phyloP scores from a whole-genome alignment of 164 flowering plant genomes.

The Litsea cubeba region DNA sequence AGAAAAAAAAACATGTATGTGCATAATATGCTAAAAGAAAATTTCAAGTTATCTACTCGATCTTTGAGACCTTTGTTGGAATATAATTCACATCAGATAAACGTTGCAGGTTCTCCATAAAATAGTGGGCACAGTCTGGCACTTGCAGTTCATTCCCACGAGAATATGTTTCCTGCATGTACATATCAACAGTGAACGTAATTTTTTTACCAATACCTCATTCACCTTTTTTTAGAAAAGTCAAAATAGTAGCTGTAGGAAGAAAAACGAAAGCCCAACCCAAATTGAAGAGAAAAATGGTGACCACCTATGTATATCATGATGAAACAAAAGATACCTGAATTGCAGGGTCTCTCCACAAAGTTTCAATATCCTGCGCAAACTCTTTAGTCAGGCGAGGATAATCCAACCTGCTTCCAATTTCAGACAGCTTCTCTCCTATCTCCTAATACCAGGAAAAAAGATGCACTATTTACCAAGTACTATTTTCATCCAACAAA shows the following conservation, averaged over 20 bases:
- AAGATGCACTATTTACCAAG: conserved; percentile 3
- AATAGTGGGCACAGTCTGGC: conserved; percentile 87
- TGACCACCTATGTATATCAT: background rate
- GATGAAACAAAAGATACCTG: conserved; percentile 47
- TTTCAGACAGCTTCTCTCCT: conserved; percentile 85
- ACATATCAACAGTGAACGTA: background rate
- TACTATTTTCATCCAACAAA: conserved; percentile 2
- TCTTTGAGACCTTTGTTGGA: conserved; percentile 75
- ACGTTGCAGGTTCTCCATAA: conserved; percentile 86
- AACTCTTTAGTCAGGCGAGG: conserved; percentile 76
- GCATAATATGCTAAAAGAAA: background rate
- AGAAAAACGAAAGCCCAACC: background rate
- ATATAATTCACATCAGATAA: conserved; percentile 69
- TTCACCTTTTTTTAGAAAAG: no score
- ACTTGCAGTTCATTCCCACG: conserved; percentile 92
- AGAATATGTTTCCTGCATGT: conserved; percentile 67
- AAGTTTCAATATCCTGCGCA: conserved; percentile 69
- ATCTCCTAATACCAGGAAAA: conserved; percentile 42
- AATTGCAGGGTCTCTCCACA: conserved; percentile 91
- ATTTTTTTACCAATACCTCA: no score
- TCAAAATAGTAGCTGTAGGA: background rate
- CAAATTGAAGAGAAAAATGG: background rate
- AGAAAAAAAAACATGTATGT: no score
- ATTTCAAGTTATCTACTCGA: background rate
- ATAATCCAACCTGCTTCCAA: conserved; percentile 76